Percentiles rank a stretch among this genome's conserved stretches.
These are phyloP conservation scores for Zymoseptoria pseudotritici DNA, from an alignment of 2,329 filamentous ascomycete genomes.

Conservation along the genomic window DNA sequence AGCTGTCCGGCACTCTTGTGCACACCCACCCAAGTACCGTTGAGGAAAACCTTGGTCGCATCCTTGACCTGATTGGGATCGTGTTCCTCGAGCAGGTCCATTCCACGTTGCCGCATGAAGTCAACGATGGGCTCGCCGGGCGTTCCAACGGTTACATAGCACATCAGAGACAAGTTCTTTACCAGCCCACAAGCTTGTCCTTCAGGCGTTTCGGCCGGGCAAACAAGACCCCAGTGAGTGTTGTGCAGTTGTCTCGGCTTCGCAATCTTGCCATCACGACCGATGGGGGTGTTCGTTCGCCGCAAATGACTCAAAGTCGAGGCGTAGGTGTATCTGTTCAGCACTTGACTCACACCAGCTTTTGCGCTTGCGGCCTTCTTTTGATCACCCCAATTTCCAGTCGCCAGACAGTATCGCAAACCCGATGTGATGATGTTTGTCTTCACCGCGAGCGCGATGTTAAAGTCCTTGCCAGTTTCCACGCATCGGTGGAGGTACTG, in stretches of 20 bases:
- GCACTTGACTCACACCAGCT: constrained; percentile 93
- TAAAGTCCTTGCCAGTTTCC: constrained; percentile 82
- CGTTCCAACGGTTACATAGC: constrained; percentile 92
- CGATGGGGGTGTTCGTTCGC: constrained; percentile 94
- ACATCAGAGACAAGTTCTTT: constrained; percentile 97
- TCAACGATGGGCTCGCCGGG: constrained; percentile 84
- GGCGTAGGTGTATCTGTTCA: constrained; percentile 95
- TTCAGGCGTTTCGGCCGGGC: constrained; percentile 94
- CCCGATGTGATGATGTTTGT: constrained; percentile 85
- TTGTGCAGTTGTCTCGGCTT: constrained; percentile 98
- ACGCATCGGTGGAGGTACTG: constrained; percentile 89
- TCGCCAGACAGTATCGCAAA: constrained; percentile 92
- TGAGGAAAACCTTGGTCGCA: constrained; percentile 96
- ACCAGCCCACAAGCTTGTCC: constrained; percentile 96
- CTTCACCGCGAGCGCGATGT: constrained; percentile 84
- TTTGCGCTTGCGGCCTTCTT: constrained; percentile 95
- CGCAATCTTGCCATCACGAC: constrained; percentile 94
- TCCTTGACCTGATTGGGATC: constrained; percentile 61
- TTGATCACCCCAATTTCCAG: constrained; percentile 98
- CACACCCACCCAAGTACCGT: constrained; percentile 96
- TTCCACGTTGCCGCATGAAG: constrained; percentile 91
- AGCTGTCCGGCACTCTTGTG: constrained; percentile 83
- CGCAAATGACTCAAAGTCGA: constrained; percentile 95
- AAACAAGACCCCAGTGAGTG: constrained; percentile 96
- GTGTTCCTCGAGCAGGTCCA: constrained; percentile 96